Evolutionary conservation across 129 eudicot species (phyloP), one percentile per base, ranked within the genome.

Genomic region (Kitagawia praeruptora): DNA sequence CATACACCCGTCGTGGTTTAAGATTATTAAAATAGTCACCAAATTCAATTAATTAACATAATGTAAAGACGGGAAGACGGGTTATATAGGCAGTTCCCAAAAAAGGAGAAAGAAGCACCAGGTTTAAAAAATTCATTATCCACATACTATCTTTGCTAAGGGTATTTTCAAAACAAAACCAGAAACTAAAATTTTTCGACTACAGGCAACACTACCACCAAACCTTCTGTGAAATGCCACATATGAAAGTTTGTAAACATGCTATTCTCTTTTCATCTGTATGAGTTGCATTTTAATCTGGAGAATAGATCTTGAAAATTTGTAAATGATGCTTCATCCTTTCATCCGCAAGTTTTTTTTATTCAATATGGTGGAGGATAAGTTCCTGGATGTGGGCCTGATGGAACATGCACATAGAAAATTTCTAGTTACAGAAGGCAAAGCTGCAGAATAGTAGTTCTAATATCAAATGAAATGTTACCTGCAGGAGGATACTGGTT

Each of bases 361-460:
- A 31, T 56, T 69, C 85, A 92, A 83, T 92, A 92, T 25, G 95
- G 95, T 37, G 92, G 96, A 51, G 92, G 97, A 81, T 89, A 89
- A 42, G 77, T 21, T 73, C 88, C 86, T 67, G 90, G 93, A 10
- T 63, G 2, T 63, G 70, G 70, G 16, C 34, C 70, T 63, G 38
- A 63, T n/a, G 27, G 27, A 56, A 25, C 70, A 63, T 63, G 73
- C 61, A 87, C 40, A 31, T 14, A 37, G 0, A 19, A 21, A 40
- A 7, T 4, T 39, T 40, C 23, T 38, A 21, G 13, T 40, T 19
- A 38, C 42, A 12, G 10, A 15, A 40, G 6, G 34, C 4, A 11
- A 18, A 40, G 2, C 25, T 71, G 13, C 42, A 70, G n/a, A 19
- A 71, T 42, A 73, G 54, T n/a, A 38, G 15, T 44, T 2, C 16